Conservation (phyloP, 495 filamentous ascomycete species). For the Neurospora terricola region DNA sequence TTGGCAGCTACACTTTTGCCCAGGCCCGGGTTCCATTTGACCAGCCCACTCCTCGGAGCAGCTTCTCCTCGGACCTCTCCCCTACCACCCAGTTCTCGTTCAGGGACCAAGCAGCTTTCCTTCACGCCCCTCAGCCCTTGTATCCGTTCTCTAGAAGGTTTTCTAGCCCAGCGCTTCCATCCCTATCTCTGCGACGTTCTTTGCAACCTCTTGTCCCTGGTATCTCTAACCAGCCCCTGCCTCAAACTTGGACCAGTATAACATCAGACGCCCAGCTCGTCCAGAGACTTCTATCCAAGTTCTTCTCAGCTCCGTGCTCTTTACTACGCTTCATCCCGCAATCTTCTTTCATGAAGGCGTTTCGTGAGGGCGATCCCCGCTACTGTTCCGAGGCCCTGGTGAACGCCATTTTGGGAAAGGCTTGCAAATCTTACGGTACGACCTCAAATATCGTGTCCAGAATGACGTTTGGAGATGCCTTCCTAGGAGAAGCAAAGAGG, state of each 20-base stretch:
- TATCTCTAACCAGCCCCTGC: background rate
- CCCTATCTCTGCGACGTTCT: background rate
- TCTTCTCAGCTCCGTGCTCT: constrained; percentile 12
- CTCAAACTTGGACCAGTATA: constrained; percentile 16
- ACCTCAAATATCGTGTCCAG: constrained; percentile 13
- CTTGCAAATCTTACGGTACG: constrained; percentile 9
- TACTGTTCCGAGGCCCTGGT: constrained; percentile 19
- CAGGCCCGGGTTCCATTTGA: constrained; percentile 1
- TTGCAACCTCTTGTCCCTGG: background rate
- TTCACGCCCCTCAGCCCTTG: background rate
- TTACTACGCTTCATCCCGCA: constrained; percentile 9
- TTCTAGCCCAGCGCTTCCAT: background rate
- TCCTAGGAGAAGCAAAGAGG: constrained; percentile 18
- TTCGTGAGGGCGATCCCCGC: constrained; percentile 10
- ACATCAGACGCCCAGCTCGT: constrained; percentile 13
- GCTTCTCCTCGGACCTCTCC: background rate
- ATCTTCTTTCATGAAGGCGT: constrained; percentile 13
- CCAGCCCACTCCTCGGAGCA: background rate
- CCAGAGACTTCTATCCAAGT: constrained; percentile 10
- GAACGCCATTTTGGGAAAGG: constrained; percentile 17
- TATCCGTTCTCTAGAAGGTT: background rate
- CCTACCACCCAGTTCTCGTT: constrained; percentile 1
- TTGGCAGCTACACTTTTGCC: constrained; percentile 1
- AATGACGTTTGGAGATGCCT: constrained; percentile 19
- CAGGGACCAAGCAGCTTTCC: background rate